Conservation (phyloP, 495 filamentous ascomycete genomes). For the Entonaema liquescens region DNA sequence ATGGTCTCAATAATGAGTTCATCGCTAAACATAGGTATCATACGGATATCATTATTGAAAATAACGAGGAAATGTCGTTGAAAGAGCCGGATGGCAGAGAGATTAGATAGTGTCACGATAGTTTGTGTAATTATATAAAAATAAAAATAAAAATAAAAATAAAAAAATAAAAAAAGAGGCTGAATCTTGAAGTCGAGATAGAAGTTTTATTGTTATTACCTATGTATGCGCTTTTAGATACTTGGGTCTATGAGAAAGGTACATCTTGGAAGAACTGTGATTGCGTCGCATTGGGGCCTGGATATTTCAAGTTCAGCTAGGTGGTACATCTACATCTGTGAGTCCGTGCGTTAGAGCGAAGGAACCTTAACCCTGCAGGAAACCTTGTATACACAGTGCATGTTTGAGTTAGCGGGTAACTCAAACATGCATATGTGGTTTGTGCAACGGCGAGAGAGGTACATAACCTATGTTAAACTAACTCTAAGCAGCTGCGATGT, state of each 20-base stretch:
- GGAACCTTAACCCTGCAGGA: neutral
- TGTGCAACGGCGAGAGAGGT: neutral
- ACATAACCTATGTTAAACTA: neutral
- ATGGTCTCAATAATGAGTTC: conserved; percentile 5
- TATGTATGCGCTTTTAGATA: too few relatives aligned
- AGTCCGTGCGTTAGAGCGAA: neutral
- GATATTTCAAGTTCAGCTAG: neutral
- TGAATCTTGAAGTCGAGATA: too few relatives aligned
- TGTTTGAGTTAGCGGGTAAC: neutral
- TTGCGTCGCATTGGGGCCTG: neutral
- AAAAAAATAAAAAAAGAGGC: neutral
- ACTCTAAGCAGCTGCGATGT: neutral
- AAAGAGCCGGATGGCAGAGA: neutral
- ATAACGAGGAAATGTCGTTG: conserved; percentile 1
- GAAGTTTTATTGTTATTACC: too few relatives aligned
- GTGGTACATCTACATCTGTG: neutral
- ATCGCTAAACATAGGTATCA: conserved; percentile 1
- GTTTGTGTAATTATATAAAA: too few relatives aligned
- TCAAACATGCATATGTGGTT: neutral
- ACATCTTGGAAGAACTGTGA: too few relatives aligned
- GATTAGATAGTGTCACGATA: neutral
- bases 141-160: too few relatives aligned
- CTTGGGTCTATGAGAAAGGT: too few relatives aligned
- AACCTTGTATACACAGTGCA: conserved; percentile 1
- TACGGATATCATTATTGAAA: neutral